Base-by-base conservation (phyloP, 371 early-diverging fungal genomes). In the Batrachochytrium dendrobatidis region DNA sequence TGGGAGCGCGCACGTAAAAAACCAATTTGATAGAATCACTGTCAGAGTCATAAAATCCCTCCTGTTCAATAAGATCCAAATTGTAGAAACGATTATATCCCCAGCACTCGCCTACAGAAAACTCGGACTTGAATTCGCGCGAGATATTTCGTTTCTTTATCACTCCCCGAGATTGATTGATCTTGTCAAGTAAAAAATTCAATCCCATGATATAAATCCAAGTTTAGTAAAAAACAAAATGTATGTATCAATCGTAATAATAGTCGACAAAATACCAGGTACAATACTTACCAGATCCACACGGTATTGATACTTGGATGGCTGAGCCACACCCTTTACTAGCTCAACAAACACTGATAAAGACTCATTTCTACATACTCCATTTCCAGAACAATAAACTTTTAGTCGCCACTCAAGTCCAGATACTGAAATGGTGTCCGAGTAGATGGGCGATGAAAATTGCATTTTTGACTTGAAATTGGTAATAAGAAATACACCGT, bases 81-180 rank as follows among this genome's bases (percentile, higher is more conserved):
- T 55, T 65, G 46, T 56, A 63, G 48, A 71, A 71, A 24, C 60
- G 62, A 24, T 63, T 63, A 50, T 65, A 71, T 2, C 71, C 71
- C 62, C 65, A 62, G 30, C 62, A 60, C 32, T 67, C 68, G 45
- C 71, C 71, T 0, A 29, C 32, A 7, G 48, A 31, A 33, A 71
- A 67, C 24, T 53, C 60, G 10, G 68, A 63, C 3, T 54, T 46
- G 31, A 56, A 62, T 34, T 67, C 65, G 5, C 71, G 59, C 2
- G 34, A 20, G 2, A 63, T 25, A 46, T 45, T 54, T 28, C 24
- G 34, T 24, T 51, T 3, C 3, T 26, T 20, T 26, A n/a, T 24
- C 26, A 20, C 6, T 22, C 34, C 53, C 32, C 20, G 3, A 18
- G 30, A 2, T 3, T 22, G 39, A 34, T 20, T 53, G 25, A 50